Conservation (phyloP, 2,329 filamentous ascomycete species). For the Herpotrichia juniperi region DNA sequence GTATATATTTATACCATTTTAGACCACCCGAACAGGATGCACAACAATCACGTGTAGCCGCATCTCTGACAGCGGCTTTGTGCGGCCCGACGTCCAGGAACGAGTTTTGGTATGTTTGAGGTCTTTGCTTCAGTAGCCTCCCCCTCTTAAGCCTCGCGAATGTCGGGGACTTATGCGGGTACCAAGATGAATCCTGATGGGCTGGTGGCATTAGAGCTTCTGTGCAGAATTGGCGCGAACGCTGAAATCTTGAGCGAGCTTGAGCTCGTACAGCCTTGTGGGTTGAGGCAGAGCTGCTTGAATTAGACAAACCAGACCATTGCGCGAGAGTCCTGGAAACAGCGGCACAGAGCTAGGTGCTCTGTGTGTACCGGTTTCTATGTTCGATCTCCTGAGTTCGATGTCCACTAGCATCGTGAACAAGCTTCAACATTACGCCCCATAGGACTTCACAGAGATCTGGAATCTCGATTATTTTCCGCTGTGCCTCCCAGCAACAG, state of each 20-base stretch:
- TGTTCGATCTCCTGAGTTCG: background rate
- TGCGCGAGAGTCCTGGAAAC: background rate
- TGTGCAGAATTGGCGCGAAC: constrained; percentile 3
- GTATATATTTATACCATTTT: background rate
- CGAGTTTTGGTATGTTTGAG: background rate
- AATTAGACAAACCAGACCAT: background rate
- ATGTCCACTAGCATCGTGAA: background rate
- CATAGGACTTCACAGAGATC: background rate
- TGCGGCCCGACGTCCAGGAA: background rate
- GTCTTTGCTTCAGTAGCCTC: background rate
- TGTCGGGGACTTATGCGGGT: constrained; percentile 22
- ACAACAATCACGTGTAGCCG: background rate
- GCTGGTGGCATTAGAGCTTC: background rate
- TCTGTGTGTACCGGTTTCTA: background rate
- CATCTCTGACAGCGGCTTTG: background rate
- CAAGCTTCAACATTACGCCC: background rate
- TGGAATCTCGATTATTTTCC: background rate
- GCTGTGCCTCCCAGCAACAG: constrained; percentile 7
- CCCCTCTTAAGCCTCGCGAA: background rate
- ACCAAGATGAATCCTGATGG: constrained; percentile 13
- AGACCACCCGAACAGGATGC: background rate
- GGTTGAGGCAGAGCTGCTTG: background rate
- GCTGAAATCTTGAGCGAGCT: constrained; percentile 1
- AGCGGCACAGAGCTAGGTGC: background rate
- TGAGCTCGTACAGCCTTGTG: background rate